Percentiles rank a stretch among this genome's conserved stretches.
phyloP scores from a whole-genome alignment of 2,329 filamentous ascomycete species.

The Aspergillus sp. region DNA sequence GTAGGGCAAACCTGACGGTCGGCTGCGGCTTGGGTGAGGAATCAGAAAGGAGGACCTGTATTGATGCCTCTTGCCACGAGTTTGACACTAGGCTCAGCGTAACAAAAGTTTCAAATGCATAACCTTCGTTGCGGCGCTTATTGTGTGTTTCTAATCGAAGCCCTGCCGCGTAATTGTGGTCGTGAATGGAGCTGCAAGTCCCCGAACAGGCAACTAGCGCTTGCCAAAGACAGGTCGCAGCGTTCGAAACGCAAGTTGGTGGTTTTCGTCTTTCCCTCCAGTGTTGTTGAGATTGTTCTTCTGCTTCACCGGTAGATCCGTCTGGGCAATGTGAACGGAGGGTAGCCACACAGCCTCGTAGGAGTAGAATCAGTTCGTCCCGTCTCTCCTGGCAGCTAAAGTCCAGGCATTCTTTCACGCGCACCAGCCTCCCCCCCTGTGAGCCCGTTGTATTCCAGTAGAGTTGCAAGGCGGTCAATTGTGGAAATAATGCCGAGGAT shows the following conservation, averaged over 20 bases:
- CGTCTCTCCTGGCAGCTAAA: slow-evolving; percentile 6
- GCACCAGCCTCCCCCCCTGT: background rate
- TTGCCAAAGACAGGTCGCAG: slow-evolving; percentile 2
- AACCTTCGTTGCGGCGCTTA: background rate
- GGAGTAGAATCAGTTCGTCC: slow-evolving; percentile 4
- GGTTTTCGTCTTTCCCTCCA: background rate
- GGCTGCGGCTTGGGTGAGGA: background rate
- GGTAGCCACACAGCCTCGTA: slow-evolving; percentile 8
- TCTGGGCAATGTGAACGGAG: background rate
- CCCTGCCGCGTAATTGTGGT: slow-evolving; percentile 12
- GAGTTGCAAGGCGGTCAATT: background rate
- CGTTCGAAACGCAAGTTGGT: background rate
- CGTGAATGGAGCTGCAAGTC: slow-evolving; percentile 1
- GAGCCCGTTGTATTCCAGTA: background rate
- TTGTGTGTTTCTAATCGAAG: slow-evolving; percentile 13
- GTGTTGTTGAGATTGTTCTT: background rate
- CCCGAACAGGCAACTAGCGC: slow-evolving; percentile 6
- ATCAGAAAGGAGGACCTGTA: slow-evolving; percentile 3
- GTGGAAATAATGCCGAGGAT: background rate
- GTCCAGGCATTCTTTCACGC: slow-evolving; percentile 1
- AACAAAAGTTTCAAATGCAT: slow-evolving; percentile 11
- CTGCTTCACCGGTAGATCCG: background rate
- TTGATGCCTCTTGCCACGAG: slow-evolving; percentile 11
- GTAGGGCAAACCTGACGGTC: slow-evolving; percentile 5
- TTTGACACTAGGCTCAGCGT: background rate